These are phyloP conservation scores for Microbotryum saponariae DNA, from an alignment of 1,284 basidiomycete species.

Conservation along the genomic window DNA sequence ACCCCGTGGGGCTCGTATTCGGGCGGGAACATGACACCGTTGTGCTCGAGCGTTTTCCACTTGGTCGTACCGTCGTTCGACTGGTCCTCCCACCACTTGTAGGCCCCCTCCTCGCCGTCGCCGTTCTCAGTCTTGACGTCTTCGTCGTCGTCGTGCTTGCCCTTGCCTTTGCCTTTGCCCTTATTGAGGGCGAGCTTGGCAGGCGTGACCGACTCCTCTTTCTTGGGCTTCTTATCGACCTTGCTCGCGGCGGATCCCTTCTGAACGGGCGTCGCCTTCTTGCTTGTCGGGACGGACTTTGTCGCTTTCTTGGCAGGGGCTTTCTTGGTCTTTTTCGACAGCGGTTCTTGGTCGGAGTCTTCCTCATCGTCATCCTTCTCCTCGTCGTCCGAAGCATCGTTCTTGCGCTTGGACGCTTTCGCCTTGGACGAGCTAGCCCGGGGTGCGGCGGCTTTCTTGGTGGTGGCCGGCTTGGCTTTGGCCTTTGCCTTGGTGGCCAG, in stretches of 20 bases:
- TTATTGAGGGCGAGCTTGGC: constrained; percentile 43
- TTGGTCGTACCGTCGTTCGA: constrained; percentile 46
- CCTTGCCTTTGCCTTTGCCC: constrained; percentile 43
- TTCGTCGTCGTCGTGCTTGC: constrained; percentile 27
- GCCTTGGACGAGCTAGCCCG: constrained; percentile 45
- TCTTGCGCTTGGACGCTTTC: constrained; percentile 44
- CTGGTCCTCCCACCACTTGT: constrained; percentile 62
- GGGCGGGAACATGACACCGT: constrained; percentile 91
- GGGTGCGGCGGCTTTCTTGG: constrained; percentile 38
- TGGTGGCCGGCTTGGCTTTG: not conserved
- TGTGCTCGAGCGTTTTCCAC: constrained; percentile 89
- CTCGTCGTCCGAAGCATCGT: constrained; percentile 54
- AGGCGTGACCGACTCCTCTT: constrained; percentile 14
- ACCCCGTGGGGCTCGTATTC: constrained; percentile 79
- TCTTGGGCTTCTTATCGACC: constrained; percentile 38
- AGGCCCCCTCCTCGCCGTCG: constrained; percentile 53
- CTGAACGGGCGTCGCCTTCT: constrained; percentile 19
- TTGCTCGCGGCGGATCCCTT: constrained; percentile 23
- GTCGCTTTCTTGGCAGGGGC: constrained; percentile 5
- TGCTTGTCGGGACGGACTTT: constrained; percentile 1
- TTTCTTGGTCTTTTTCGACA: constrained; percentile 11
- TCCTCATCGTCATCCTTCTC: constrained; percentile 40
- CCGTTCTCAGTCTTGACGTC: constrained; percentile 21
- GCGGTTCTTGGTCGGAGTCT: constrained; percentile 18
- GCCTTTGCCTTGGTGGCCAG: constrained; percentile 46